phyloP scores from a whole-genome alignment of 2,329 filamentous ascomycete genomes.

The Penicillium sp. region DNA sequence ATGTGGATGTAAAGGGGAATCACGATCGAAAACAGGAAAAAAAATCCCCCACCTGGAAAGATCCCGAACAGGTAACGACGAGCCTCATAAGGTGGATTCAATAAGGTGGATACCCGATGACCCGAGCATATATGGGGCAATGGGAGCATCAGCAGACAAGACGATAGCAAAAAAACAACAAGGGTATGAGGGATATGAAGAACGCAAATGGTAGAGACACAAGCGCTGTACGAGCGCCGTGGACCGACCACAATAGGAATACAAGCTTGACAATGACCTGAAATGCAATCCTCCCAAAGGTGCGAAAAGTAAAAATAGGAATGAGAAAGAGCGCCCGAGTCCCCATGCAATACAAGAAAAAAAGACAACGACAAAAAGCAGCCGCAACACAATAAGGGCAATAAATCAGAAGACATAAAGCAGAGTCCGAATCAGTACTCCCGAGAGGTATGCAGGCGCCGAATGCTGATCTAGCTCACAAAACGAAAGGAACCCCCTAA shows the following conservation, averaged over 20 bases:
- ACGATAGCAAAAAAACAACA: slow-evolving; percentile 22
- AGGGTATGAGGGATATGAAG: slow-evolving; percentile 33
- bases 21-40: slow-evolving; percentile 17
- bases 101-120: slow-evolving; percentile 7
- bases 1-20: slow-evolving; percentile 28
- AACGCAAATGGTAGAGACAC: slow-evolving; percentile 21
- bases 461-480: slow-evolving; percentile 40
- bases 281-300: slow-evolving; percentile 32
- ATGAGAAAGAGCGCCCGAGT: slow-evolving; percentile 29
- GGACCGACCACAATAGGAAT: slow-evolving; percentile 24
- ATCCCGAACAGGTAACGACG: slow-evolving; percentile 14
- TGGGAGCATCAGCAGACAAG: slow-evolving; percentile 13
- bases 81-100: slow-evolving; percentile 7
- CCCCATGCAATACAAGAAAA: slow-evolving; percentile 30
- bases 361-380: slow-evolving; percentile 12
- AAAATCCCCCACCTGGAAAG: slow-evolving; percentile 8
- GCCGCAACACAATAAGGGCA: slow-evolving; percentile 15
- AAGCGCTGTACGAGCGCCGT: slow-evolving; percentile 21
- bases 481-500: slow-evolving; percentile 33
- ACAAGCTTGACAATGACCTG: slow-evolving; percentile 26
- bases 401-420: slow-evolving; percentile 27
- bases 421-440: slow-evolving; percentile 33
- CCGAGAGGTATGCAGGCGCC: slow-evolving; percentile 35
- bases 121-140: slow-evolving; percentile 5
- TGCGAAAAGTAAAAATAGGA: slow-evolving; percentile 23